These are phyloP conservation scores for Fusarium sp. DNA, from an alignment of 2,329 filamentous ascomycete species.

Conservation along the genomic window DNA sequence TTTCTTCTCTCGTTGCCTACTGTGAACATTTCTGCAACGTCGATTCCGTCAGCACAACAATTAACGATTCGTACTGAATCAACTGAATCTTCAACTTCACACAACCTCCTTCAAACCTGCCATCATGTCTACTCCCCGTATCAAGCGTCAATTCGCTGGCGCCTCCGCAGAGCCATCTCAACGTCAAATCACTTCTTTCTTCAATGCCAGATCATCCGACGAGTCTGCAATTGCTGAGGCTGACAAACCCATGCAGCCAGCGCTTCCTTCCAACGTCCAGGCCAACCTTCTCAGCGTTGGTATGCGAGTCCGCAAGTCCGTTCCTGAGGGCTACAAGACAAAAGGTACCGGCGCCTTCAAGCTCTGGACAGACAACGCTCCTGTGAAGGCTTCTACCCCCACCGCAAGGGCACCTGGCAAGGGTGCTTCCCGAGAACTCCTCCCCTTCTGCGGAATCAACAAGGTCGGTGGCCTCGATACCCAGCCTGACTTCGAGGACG, in stretches of 20 bases:
- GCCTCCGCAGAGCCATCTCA: conserved; percentile 69
- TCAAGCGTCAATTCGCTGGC: conserved; percentile 73
- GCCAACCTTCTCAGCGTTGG: conserved; percentile 89
- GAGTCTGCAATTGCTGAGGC: conserved; percentile 48
- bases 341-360: conserved; percentile 62
- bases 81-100: background rate
- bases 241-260: conserved; percentile 54
- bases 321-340: conserved; percentile 95
- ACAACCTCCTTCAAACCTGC: background rate
- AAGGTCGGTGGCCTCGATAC: conserved; percentile 76
- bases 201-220: conserved; percentile 55
- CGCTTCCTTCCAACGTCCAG: conserved; percentile 75
- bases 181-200: conserved; percentile 75
- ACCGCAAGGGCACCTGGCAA: conserved; percentile 37
- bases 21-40: conserved; percentile 1
- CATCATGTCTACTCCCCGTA: conserved; percentile 65
- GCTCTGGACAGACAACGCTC: conserved; percentile 60
- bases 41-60: conserved; percentile 14
- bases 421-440: conserved; percentile 68
- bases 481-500: conserved; percentile 62
- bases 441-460: conserved; percentile 85
- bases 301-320: conserved; percentile 93
- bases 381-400: conserved; percentile 25
- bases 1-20: conserved; percentile 12
- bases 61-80: background rate